These are phyloP conservation scores for Solanum pennellii DNA, from an alignment of 257 asterid genomes.

Conservation along the genomic window DNA sequence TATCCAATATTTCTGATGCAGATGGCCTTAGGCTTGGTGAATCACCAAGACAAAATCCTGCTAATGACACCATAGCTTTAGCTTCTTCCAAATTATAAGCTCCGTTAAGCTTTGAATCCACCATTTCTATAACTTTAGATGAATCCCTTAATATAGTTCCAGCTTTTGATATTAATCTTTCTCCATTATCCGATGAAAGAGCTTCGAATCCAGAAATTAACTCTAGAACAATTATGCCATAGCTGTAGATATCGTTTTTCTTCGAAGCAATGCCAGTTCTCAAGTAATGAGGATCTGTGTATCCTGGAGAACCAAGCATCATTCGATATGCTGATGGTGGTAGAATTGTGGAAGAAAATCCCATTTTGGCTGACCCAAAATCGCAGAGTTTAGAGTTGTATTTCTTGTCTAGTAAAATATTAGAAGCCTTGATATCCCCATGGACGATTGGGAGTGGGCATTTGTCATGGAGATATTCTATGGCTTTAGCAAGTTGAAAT, in stretches of 20 bases:
- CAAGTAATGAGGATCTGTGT: slow-evolving; percentile 62
- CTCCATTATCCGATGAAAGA: slow-evolving; percentile 21
- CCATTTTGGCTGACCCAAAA: slow-evolving; percentile 65
- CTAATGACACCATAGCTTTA: slow-evolving; percentile 30
- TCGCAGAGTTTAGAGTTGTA: slow-evolving; percentile 66
- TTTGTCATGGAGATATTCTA: slow-evolving; percentile 49
- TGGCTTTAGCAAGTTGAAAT: slow-evolving; percentile 51
- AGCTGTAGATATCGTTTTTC: slow-evolving; percentile 59
- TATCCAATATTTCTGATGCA: slow-evolving; percentile 26
- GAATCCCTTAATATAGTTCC: slow-evolving; percentile 23
- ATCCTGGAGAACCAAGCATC: slow-evolving; percentile 69
- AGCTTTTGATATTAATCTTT: slow-evolving; percentile 30
- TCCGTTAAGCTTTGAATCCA: slow-evolving; percentile 44
- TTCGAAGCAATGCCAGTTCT: slow-evolving; percentile 60
- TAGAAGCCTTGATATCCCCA: slow-evolving; percentile 66
- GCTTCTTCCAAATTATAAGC: slow-evolving; percentile 37
- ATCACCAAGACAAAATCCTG: slow-evolving; percentile 43
- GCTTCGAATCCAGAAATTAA: slow-evolving; percentile 64
- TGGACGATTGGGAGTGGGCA: slow-evolving; percentile 51
- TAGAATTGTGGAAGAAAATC: slow-evolving; percentile 37
- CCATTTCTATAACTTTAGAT: slow-evolving; percentile 31
- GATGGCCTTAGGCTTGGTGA: slow-evolving; percentile 46
- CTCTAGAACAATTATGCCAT: slow-evolving; percentile 50
- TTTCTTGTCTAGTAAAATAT: slow-evolving; percentile 39
- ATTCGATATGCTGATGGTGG: slow-evolving; percentile 10